Base-by-base conservation (phyloP, 2,329 filamentous ascomycete species). In the Drechslerella stenobrocha region DNA sequence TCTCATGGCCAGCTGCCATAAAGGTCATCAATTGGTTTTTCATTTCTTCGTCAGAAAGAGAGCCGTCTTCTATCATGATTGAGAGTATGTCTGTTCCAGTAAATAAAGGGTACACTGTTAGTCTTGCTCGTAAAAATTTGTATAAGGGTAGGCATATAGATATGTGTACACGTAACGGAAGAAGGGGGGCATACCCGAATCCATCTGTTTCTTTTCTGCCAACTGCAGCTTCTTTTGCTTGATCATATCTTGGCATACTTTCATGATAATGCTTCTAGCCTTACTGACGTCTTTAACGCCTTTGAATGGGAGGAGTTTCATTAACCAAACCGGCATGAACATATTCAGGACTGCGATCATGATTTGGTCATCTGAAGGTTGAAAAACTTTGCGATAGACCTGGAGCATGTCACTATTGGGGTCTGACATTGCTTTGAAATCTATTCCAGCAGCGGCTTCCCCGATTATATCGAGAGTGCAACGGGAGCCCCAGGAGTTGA, bases 21-120 rank as follows among this genome's bases (percentile, higher is more conserved):
- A 95, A 93, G 0, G 89, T 95, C 88, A 95, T 93, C 74, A 93
- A 82, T 77, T 95, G 90, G 75, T 93, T 87, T 32, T 90, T 83
- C n/a, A 95, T 82, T 66, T 89, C 84, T 48, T 90, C 87, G 70
- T 93, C 88, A 9, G 78, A 82, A 76, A 95, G 93, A 3, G 80
- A 35, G 3, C 70, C 69, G 8, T 71, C 61, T 30, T 70, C 82
- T 47, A 95, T 79, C 13, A 90, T 90, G 0, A 92, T 87, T 0
- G 87, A 89, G 30, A 95, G 79, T 61, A 96, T 93, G 75, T 95
- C 90, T 5, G n/a, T n/a, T n/a, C n/a, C n/a, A n/a, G n/a, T n/a
- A n/a, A n/a, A n/a, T n/a, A n/a, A n/a, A n/a, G n/a, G n/a, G n/a
- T n/a, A n/a, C n/a, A n/a, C n/a, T n/a, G n/a, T n/a, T n/a, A n/a